Conservation (phyloP, 495 filamentous ascomycete genomes). For the Apodospora peruviana region DNA sequence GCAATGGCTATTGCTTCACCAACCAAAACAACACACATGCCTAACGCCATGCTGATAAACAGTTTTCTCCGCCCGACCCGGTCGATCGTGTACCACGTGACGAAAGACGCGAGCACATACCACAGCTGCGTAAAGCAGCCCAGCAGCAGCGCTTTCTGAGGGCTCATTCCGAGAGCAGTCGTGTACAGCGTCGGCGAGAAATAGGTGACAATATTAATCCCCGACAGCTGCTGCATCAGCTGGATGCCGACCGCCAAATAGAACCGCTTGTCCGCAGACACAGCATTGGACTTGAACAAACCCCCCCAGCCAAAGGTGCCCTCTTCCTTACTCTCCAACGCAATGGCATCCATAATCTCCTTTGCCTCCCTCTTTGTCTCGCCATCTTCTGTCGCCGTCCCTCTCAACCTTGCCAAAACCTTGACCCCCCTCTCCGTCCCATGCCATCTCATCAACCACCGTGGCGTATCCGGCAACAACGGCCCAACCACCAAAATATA, state of each 20-base stretch:
- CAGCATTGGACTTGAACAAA: slow-evolving; percentile 39
- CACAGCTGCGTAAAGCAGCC: slow-evolving; percentile 41
- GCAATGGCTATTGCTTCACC: slow-evolving; percentile 33
- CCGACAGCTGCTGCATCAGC: slow-evolving; percentile 45
- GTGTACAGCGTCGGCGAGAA: slow-evolving; percentile 51
- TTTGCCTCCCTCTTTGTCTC: slow-evolving; percentile 19
- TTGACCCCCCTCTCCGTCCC: slow-evolving; percentile 23
- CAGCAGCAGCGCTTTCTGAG: slow-evolving; percentile 45
- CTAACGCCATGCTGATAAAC: slow-evolving; percentile 42
- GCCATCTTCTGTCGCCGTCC: slow-evolving; percentile 17
- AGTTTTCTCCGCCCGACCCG: slow-evolving; percentile 45
- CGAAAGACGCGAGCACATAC: slow-evolving; percentile 33
- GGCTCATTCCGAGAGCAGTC: slow-evolving; percentile 45
- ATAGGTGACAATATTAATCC: slow-evolving; percentile 51
- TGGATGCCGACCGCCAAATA: slow-evolving; percentile 45
- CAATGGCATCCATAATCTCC: slow-evolving; percentile 20
- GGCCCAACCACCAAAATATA: slow-evolving; percentile 31
- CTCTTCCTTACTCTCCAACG: slow-evolving; percentile 25
- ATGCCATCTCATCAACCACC: slow-evolving; percentile 26
- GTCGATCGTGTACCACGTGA: slow-evolving; percentile 44
- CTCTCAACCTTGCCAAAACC: slow-evolving; percentile 29
- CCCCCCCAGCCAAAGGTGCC: slow-evolving; percentile 24
- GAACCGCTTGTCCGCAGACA: slow-evolving; percentile 44
- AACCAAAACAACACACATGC: slow-evolving; percentile 36
- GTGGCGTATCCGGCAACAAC: slow-evolving; percentile 31